phyloP scores from a whole-genome alignment of 139 green algal species.

The Zygnema cylindricum region DNA sequence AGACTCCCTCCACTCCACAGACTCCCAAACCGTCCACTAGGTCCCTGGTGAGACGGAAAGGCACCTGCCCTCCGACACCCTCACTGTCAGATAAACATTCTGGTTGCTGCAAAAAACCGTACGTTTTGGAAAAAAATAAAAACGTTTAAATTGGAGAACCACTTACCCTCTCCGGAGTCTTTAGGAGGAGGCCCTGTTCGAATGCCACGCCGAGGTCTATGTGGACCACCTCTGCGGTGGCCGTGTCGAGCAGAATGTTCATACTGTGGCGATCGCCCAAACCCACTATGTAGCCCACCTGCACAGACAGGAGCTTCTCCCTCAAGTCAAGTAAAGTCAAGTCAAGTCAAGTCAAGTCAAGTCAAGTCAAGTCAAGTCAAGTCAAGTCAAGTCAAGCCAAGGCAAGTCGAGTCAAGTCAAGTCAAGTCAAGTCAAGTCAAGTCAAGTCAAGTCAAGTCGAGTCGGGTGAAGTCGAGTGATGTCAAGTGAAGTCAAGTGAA shows the following conservation, averaged over 20 bases:
- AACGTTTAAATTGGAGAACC: background rate
- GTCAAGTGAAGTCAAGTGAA: background rate
- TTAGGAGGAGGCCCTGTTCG: slow-evolving; percentile 85
- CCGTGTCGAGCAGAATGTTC: slow-evolving; percentile 91
- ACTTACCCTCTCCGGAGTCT: slow-evolving; percentile 82
- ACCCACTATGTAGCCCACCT: slow-evolving; percentile 86
- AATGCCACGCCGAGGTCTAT: slow-evolving; percentile 98
- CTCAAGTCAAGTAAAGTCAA: slow-evolving; percentile 18
- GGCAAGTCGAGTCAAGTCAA: slow-evolving; percentile 17
- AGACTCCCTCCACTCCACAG: slow-evolving; percentile 85
- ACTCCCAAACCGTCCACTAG: slow-evolving; percentile 93
- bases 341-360: slow-evolving; percentile 22
- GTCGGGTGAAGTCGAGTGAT: background rate
- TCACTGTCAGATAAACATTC: too few species aligned
- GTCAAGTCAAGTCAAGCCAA: slow-evolving; percentile 22
- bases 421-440: slow-evolving; percentile 26
- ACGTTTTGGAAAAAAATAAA: too few species aligned
- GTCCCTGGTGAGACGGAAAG: slow-evolving; percentile 93
- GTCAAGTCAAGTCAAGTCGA: slow-evolving; percentile 13
- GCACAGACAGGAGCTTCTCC: slow-evolving; percentile 4
- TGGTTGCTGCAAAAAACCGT: too few species aligned
- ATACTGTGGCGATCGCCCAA: slow-evolving; percentile 87
- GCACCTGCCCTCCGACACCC: slow-evolving; percentile 72
- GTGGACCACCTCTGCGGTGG: slow-evolving; percentile 89
- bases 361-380: slow-evolving; percentile 26